These are phyloP conservation scores for Niebla homalea DNA, from an alignment of 495 filamentous ascomycete species.

Conservation along the genomic window DNA sequence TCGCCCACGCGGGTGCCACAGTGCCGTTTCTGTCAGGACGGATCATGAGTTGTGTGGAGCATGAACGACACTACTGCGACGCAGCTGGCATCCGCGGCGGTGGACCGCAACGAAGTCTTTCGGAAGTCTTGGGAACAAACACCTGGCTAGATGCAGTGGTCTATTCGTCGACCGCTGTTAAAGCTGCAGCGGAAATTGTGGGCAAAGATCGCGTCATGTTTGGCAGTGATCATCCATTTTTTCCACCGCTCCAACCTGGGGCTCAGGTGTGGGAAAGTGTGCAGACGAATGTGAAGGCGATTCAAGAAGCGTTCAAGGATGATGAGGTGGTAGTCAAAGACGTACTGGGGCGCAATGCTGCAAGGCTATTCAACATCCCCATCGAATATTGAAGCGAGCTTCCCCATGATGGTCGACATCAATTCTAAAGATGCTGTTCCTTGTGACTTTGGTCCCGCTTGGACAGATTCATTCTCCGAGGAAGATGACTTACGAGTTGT, in stretches of 20 bases:
- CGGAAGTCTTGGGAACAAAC: conserved; percentile 76
- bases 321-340: conserved; percentile 34
- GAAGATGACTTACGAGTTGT: too few relatives aligned
- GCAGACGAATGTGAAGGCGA: conserved; percentile 58
- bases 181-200: conserved; percentile 53
- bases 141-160: conserved; percentile 84
- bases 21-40: conserved; percentile 80
- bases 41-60: conserved; percentile 75
- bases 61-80: conserved; percentile 59
- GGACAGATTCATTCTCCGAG: too few relatives aligned
- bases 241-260: conserved; percentile 56
- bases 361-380: conserved; percentile 35
- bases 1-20: conserved; percentile 83
- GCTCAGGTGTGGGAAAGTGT: conserved; percentile 71
- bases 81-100: conserved; percentile 27
- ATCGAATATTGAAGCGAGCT: not conserved
- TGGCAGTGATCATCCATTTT: conserved; percentile 73
- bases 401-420: too few relatives aligned
- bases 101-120: conserved; percentile 44
- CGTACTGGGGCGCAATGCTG: conserved; percentile 60
- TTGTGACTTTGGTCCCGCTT: too few relatives aligned
- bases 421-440: too few relatives aligned
- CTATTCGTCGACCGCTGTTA: conserved; percentile 60
- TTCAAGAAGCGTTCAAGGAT: conserved; percentile 43
- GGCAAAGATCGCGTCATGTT: conserved; percentile 29